Base-by-base conservation (phyloP, 148 eudicot species). In the Cornus controversa region DNA sequence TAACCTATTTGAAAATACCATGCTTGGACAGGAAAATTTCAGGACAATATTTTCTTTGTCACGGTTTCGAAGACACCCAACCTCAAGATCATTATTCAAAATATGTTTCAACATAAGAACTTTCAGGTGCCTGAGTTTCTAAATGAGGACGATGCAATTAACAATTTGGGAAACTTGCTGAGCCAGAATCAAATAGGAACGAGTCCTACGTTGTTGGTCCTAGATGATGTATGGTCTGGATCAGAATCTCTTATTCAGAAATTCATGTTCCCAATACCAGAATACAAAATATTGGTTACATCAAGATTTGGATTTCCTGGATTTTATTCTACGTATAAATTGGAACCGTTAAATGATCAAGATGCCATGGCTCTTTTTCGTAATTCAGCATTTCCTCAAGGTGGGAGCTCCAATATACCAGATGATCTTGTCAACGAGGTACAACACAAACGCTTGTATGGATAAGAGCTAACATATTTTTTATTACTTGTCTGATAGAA, bases 221-320 rank as follows among this genome's bases (percentile, higher is more conserved):
- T 79, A 64, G 81, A 79, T 72, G 81, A 79, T 36, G 77, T 79
- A 22, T 66, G 77, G 77, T 47, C 71, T n/a, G 72, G 42, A 22
- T 72, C 77, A 18, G 76, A 72, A 29, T 72, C 72, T 4, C 18
- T 79, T 45, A 66, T 79, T 27, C 72, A 40, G 45, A 40, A 40
- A 40, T 40, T 40, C 45, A 40, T 22, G 18, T 65, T 79, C 54
- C 71, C 50, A 20, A 72, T 79, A 42, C 81, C 66, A 18, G 70
- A 42, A 18, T 79, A 72, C 62, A 79, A 79, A 16, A 72, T 79
- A 18, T 54, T 79, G 76, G 77, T 79, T 26, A 79, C 81, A 28
- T 79, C 81, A 28, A 79, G 81, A 58, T 79, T 10, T 40, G 28
- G 31, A 29, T 72, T 79, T 29, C 76, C 72, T 72, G 66, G 66